Evolutionary conservation across 164 flowering plant species (phyloP).

Genomic region (Vitis rotundifolia): DNA sequence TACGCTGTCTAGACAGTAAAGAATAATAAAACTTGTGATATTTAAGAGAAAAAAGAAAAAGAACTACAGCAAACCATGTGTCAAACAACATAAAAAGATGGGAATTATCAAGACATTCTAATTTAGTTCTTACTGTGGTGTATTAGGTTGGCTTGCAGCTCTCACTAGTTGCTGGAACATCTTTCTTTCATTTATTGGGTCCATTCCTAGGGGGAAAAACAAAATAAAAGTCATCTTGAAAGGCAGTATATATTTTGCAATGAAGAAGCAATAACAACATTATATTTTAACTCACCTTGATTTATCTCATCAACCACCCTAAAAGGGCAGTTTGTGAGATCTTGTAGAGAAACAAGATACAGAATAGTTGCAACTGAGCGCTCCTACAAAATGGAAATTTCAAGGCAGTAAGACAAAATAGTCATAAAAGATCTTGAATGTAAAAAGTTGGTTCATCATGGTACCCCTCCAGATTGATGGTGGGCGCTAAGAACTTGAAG

Average conservation of each 20-base stretch:
- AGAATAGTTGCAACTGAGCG: slow-evolving; percentile 97
- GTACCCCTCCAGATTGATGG: slow-evolving; percentile 98
- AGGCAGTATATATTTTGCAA: neutral
- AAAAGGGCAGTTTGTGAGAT: slow-evolving; percentile 94
- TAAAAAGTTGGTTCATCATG: neutral
- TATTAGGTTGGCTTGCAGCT: slow-evolving; percentile 89
- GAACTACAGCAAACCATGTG: neutral
- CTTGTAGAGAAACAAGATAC: slow-evolving; percentile 97
- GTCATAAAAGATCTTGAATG: slow-evolving; percentile 2
- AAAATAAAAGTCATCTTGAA: slow-evolving; percentile 6
- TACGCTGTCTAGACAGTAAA: no score
- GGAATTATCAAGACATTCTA: neutral
- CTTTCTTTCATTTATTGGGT: slow-evolving; percentile 93
- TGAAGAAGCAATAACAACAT: neutral
- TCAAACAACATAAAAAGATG: neutral
- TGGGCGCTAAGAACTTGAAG: slow-evolving; percentile 95
- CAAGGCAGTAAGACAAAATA: slow-evolving; percentile 3
- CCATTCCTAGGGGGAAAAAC: slow-evolving; percentile 68
- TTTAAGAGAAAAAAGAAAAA: neutral
- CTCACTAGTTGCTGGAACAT: slow-evolving; percentile 98
- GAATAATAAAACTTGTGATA: no score
- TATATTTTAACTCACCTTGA: slow-evolving; percentile 59
- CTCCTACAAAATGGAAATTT: slow-evolving; percentile 50
- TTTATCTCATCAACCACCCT: slow-evolving; percentile 98
- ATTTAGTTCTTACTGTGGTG: slow-evolving; percentile 80